Evolutionary conservation across 1,284 basidiomycete genomes (phyloP), one percentile per base, ranked within the genome.

Genomic region (Fomitiporia mediterranea): DNA sequence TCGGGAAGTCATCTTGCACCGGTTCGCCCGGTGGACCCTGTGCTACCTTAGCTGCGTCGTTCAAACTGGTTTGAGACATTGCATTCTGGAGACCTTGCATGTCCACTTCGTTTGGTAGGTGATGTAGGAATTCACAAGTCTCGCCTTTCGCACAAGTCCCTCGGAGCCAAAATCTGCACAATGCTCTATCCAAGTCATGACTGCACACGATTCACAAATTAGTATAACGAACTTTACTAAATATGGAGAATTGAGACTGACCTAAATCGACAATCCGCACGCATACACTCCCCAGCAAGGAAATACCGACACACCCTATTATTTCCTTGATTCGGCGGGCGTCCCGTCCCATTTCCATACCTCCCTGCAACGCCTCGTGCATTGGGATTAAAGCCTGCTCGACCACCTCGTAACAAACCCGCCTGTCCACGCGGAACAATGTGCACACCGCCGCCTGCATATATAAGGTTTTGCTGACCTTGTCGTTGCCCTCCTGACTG

Each of bases 201-300:
- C 90, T 92, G 48, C 32, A 21, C n/a, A n/a, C 25, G 40, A 5
- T 38, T 1, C 34, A 34, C 17, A 17, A 32, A 46, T 34, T 11
- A 47, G 25, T 28, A 44, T 32, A 27, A n/a, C n/a, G n/a, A n/a
- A n/a, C n/a, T n/a, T n/a, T n/a, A n/a, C n/a, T n/a, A n/a, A n/a
- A n/a, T n/a, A n/a, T n/a, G n/a, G n/a, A n/a, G n/a, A n/a, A n/a
- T n/a, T n/a, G 21, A 17, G 57, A 51, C 81, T 65, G 61, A 94
- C 93, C 92, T 96, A 75, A 98, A 99, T 58, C 95, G 85, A 74
- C 97, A 99, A 73, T 99, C 96, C 51, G 93, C 91, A 51, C 96
- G 76, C 54, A 98, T 75, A 69, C 96, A 99, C 71, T 98, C 95
- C 17, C 97, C 97, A 5, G 93, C 92, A 35, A 99, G 80, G 70